A percentile compares a stretch with the other conserved stretches of the same genome.
Evolutionary conservation across 2,329 filamentous ascomycete genomes (phyloP).

Genomic region (Fusarium burgessii): DNA sequence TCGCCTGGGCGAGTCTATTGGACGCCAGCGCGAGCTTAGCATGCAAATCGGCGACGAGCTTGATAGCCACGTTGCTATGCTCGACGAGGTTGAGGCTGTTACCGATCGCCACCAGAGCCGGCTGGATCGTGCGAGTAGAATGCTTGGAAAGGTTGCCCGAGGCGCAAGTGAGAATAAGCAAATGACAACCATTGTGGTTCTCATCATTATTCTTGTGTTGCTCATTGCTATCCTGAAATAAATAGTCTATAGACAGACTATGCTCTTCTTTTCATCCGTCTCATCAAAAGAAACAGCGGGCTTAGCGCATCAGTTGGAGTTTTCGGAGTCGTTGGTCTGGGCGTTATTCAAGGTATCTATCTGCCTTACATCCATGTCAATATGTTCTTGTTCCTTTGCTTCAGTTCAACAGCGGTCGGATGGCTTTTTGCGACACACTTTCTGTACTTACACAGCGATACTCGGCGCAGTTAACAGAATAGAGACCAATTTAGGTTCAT

Average conservation of each 20-base stretch:
- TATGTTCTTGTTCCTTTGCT: background rate
- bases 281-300: conserved; percentile 23
- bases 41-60: conserved; percentile 98
- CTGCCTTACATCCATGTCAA: conserved; percentile 1
- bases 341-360: conserved; percentile 8
- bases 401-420: background rate
- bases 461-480: background rate
- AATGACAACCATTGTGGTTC: conserved; percentile 81
- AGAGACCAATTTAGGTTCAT: background rate
- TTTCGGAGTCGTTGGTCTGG: conserved; percentile 28
- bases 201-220: conserved; percentile 86
- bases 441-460: conserved; percentile 17
- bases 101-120: conserved; percentile 84
- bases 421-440: background rate
- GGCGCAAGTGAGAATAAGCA: conserved; percentile 89
- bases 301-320: conserved; percentile 40
- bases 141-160: conserved; percentile 77
- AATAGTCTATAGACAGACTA: conserved; percentile 60
- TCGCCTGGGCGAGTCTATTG: conserved; percentile 84
- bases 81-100: conserved; percentile 88
- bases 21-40: conserved; percentile 89
- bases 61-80: conserved; percentile 86
- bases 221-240: conserved; percentile 88
- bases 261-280: background rate
- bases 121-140: conserved; percentile 78